A percentile compares a stretch with the other conserved stretches of the same genome.
Conservation (phyloP, 2,329 filamentous ascomycete genomes). For the Thermothelomyces thermophilus region DNA sequence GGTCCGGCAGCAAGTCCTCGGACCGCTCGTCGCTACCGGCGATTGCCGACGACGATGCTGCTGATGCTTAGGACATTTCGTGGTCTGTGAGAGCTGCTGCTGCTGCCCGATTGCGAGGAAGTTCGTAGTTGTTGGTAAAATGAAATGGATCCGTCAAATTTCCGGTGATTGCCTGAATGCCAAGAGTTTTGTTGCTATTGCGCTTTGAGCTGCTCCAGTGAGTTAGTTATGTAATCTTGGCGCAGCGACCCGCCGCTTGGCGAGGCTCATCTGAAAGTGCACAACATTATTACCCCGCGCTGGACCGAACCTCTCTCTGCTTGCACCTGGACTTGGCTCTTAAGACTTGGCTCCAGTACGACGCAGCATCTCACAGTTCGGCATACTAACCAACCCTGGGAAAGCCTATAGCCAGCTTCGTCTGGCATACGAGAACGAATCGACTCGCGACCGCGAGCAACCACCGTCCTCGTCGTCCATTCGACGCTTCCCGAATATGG, state of each 20-base stretch:
- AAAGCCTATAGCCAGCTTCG: too few species aligned
- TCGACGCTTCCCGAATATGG: background rate
- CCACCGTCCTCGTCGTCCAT: background rate
- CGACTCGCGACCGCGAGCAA: background rate
- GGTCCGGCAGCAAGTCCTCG: conserved; percentile 21
- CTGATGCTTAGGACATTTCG: background rate
- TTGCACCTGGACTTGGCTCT: background rate
- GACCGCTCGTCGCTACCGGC: conserved; percentile 13
- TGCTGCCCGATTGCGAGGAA: too few species aligned
- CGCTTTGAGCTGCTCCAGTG: background rate
- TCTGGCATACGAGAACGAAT: background rate
- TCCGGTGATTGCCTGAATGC: background rate
- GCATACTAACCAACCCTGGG: too few species aligned
- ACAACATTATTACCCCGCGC: background rate
- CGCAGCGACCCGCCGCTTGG: background rate
- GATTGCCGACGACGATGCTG: conserved; percentile 3
- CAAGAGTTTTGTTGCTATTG: background rate
- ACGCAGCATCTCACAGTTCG: background rate
- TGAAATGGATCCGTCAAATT: too few species aligned
- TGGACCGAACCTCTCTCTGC: background rate
- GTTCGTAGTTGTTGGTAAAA: too few species aligned
- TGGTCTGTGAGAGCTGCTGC: background rate
- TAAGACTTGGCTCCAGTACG: too few species aligned
- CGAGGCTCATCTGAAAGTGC: conserved; percentile 2
- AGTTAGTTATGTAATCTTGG: conserved; percentile 2